phyloP scores from a whole-genome alignment of 2,329 filamentous ascomycete genomes.

The Neospermospora avenae region DNA sequence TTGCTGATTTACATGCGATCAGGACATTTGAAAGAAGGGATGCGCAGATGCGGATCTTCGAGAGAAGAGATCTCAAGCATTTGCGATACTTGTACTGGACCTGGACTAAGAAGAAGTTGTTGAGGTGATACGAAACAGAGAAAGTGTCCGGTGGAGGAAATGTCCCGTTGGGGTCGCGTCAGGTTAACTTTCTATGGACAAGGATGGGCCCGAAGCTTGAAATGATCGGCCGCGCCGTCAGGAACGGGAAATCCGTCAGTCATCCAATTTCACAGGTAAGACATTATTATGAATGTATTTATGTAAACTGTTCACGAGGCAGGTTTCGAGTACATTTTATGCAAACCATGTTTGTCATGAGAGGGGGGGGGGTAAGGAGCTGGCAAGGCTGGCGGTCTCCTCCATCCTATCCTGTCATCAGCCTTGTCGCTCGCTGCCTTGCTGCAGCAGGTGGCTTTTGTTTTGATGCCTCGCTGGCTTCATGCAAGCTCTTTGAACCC shows the following conservation, averaged over 20 bases:
- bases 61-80: not conserved
- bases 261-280: not conserved
- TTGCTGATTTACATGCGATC: constrained; percentile 21
- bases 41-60: constrained; percentile 24
- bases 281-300: not conserved
- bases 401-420: not conserved
- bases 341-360: not conserved
- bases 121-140: constrained; percentile 9
- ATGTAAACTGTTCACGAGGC: not conserved
- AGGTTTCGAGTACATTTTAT: not conserved
- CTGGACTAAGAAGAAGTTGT: not conserved
- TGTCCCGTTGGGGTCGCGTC: constrained; percentile 1
- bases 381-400: not conserved
- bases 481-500: constrained; percentile 4
- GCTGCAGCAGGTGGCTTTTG: not conserved
- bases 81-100: not conserved
- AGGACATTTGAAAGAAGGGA: constrained; percentile 21
- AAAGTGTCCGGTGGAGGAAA: constrained; percentile 4
- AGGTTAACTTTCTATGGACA: constrained; percentile 4
- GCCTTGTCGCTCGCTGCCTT: not conserved
- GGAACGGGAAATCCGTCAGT: not conserved
- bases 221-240: not conserved
- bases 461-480: not conserved
- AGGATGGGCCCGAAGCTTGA: not conserved
- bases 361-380: too few species aligned